Evolutionary conservation across 441 rosid genomes (phyloP).

Genomic region (Bocquillonia castaneifolia): DNA sequence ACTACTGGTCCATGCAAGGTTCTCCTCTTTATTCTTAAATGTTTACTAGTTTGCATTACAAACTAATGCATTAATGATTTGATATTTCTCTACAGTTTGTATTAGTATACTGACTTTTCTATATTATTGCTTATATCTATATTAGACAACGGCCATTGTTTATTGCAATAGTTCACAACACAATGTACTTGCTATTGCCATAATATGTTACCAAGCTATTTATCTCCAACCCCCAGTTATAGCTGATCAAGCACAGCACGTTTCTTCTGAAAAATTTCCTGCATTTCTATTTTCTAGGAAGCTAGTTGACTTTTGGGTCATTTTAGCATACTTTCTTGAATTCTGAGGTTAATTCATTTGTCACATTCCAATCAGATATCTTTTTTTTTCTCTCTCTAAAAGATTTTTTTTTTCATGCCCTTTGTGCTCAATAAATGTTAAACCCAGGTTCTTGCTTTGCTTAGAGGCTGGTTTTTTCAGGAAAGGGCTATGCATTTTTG

Average conservation of each 20-base stretch:
- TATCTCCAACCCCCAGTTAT: neutral
- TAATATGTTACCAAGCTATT: neutral
- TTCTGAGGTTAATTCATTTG: neutral
- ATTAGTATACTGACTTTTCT: neutral
- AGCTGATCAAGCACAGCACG: neutral
- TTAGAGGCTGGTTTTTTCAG: neutral
- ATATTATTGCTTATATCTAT: neutral
- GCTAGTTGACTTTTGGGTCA: neutral
- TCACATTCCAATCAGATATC: neutral
- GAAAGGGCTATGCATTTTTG: neutral
- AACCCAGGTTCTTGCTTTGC: neutral
- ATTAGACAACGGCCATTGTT: neutral
- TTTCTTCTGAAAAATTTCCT: neutral
- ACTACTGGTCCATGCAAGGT: conserved; percentile 73
- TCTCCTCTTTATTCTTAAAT: conserved; percentile 23
- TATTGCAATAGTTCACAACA: neutral
- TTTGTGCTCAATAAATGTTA: neutral
- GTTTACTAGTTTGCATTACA: neutral
- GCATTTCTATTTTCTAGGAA: neutral
- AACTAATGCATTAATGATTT: neutral
- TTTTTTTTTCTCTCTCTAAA: too few species aligned
- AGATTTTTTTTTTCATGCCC: too few species aligned
- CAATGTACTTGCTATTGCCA: neutral
- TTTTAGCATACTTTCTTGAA: neutral
- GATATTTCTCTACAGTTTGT: neutral